Evolutionary conservation across 331 rosid species (phyloP), one percentile per base, ranked within the genome.

Genomic region (Rhamnella rubrinervis): DNA sequence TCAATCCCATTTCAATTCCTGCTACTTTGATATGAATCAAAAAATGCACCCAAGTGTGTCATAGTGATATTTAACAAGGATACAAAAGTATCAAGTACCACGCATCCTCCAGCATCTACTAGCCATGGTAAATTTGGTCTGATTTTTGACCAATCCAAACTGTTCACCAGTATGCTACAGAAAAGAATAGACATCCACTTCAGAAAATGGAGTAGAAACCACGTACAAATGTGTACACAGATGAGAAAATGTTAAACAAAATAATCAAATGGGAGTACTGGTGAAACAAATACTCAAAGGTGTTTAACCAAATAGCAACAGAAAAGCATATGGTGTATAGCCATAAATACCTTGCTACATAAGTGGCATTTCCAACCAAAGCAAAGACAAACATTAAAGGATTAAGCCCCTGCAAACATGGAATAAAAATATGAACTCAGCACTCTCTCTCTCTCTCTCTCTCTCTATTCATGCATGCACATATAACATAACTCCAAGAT

Each of bases 341-440:
- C 49, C 49, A 44, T 44, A 44, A 44, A 67, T 76, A 89, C 97
- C 97, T 89, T 40, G 76, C 92, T 15, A 89, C 92, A 39, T 92
- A 92, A 49, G 96, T 89, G 65, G 64, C 55, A 65, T 92, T 92
- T 72, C 96, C 97, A 59, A 82, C 66, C 77, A 92, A 67, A 77
- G 97, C 97, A 76, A 92, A 89, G 66, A 85, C 2, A 73, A 92
- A 92, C 97, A 92, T 92, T 31, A 85, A 74, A 74, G 97, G 96
- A 79, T 78, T 89, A 73, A 92, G 96, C 62, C 97, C 97, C 96
- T 84, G 83, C 69, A 74, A 72, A 5, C 61, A 25, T 46, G 31
- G 51, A 70, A 65, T 18, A 44, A 40, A 46, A 51, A 51, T 38
- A 37, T 26, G 49, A 21, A 61, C 51, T 0, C 44, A 47, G 35